Base-by-base conservation (phyloP, 768 basidiomycete species). In the Lactarius pseudohatsudake region DNA sequence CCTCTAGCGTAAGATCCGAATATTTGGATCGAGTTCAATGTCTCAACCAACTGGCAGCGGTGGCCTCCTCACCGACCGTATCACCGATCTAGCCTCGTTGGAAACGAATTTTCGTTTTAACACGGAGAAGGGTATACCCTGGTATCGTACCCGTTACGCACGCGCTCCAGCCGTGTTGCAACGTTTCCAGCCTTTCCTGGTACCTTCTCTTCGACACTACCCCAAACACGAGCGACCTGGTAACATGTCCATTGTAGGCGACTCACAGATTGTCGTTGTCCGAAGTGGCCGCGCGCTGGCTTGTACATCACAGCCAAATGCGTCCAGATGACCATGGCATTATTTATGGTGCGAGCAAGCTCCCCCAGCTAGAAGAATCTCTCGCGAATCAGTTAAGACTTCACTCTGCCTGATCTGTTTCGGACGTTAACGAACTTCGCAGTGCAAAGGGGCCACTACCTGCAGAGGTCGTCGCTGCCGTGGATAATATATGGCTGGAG, bases 211-310 rank as follows among this genome's bases (percentile, higher is more conserved):
- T 38, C 22, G 18, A 36, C 36, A 34, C 4, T 18, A n/a, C 22
- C 26, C 34, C 28, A 20, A 26, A 13, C 20, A 10, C 38, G 34
- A 32, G 30, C 28, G n/a, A 18, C 45, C 40, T 18, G 20, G 10
- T 34, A 22, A 16, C n/a, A 64, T 63, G 1, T 73, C 74, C 3
- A 61, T 78, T 18, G 73, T 75, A 3, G 72, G 74, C 13, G 71
- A 74, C 66, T 69, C 59, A 77, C 64, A 65, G 67, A 22, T 69
- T 80, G 22, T 79, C 77, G 2, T 72, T 79, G 57, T 64, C 77
- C 28, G 80, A 81, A 62, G 72, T 75, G n/a, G 81, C 78, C 4
- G 71, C 80, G 4, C 72, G 81, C 38, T 81, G 81, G 81, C 65
- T 77, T 58, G 70, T 74, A 30, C 79, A 82, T 65, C 81, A 82